Percentiles rank a stretch among this genome's conserved stretches.
These are phyloP conservation scores for Russula emetica DNA, from an alignment of 768 basidiomycete species.

Conservation along the genomic window DNA sequence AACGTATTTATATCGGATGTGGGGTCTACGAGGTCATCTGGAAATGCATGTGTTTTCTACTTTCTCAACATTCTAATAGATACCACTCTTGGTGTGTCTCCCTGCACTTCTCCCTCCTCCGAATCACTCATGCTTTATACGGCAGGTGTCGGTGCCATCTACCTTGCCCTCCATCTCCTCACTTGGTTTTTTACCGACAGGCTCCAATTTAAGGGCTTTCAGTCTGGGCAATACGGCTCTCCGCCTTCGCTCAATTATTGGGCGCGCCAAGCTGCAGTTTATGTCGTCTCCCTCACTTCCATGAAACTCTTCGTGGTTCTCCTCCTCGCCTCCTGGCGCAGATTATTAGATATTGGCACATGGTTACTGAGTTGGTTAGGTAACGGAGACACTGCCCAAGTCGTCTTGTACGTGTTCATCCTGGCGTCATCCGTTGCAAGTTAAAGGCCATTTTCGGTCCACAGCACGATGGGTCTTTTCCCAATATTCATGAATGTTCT, in stretches of 20 bases:
- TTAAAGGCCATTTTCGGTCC: neutral
- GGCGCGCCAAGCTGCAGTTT: slow-evolving; percentile 74
- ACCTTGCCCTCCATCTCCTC: slow-evolving; percentile 59
- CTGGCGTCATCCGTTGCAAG: neutral
- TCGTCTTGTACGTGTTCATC: slow-evolving; percentile 63
- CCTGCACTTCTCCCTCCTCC: neutral
- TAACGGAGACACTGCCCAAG: slow-evolving; percentile 60
- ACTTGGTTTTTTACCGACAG: slow-evolving; percentile 63
- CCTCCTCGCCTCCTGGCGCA: slow-evolving; percentile 68
- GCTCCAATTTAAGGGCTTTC: slow-evolving; percentile 66
- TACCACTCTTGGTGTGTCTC: slow-evolving; percentile 73
- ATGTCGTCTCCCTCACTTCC: slow-evolving; percentile 69
- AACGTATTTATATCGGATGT: slow-evolving; percentile 79
- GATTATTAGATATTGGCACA: slow-evolving; percentile 70
- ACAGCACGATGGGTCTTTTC: slow-evolving; percentile 85
- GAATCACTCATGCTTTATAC: neutral
- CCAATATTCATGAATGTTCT: slow-evolving; percentile 84
- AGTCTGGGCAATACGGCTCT: slow-evolving; percentile 83
- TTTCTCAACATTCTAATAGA: slow-evolving; percentile 92
- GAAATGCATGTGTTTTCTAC: slow-evolving; percentile 89
- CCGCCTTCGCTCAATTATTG: slow-evolving; percentile 74
- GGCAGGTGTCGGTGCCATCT: slow-evolving; percentile 79
- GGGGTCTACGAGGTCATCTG: slow-evolving; percentile 60
- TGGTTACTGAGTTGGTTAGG: slow-evolving; percentile 82
- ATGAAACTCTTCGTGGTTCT: slow-evolving; percentile 92